A percentile compares a stretch with the other conserved stretches of the same genome.
phyloP scores from a whole-genome alignment of 1,139 yeast species.

The Geotrichum reessii region DNA sequence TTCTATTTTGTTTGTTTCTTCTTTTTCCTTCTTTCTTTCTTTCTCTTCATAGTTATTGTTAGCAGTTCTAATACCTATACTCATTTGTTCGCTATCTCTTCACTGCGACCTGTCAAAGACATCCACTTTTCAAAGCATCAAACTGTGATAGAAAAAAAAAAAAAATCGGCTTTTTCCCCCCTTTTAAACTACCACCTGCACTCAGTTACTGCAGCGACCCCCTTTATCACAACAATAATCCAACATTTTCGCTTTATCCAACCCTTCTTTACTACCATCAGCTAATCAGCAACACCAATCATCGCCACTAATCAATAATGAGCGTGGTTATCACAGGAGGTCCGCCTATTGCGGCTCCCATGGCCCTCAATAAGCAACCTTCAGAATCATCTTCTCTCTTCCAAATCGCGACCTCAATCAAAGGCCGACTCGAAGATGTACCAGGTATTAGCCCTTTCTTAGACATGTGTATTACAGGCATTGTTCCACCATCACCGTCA shows the following conservation, averaged over 20 bases:
- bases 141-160: neutral
- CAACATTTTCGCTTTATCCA: neutral
- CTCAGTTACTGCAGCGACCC: neutral
- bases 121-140: neutral
- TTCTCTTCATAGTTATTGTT: too few relatives aligned
- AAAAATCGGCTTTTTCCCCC: neutral
- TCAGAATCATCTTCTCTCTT: constrained; percentile 48
- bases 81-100: too few relatives aligned
- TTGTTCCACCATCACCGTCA: constrained; percentile 16
- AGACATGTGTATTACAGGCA: constrained; percentile 38
- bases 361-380: constrained; percentile 16
- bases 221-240: neutral
- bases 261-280: neutral
- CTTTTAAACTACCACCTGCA: neutral
- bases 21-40: neutral
- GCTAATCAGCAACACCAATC: neutral
- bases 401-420: constrained; percentile 59
- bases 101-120: neutral
- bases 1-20: too few relatives aligned
- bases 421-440: constrained; percentile 53
- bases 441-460: constrained; percentile 72
- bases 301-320: neutral
- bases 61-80: too few relatives aligned
- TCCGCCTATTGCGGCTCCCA: constrained; percentile 15
- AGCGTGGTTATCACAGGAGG: constrained; percentile 9